Percentiles rank a stretch among this genome's conserved stretches.
Conservation (phyloP, 306 rosid species). For the Vicia villosa region DNA sequence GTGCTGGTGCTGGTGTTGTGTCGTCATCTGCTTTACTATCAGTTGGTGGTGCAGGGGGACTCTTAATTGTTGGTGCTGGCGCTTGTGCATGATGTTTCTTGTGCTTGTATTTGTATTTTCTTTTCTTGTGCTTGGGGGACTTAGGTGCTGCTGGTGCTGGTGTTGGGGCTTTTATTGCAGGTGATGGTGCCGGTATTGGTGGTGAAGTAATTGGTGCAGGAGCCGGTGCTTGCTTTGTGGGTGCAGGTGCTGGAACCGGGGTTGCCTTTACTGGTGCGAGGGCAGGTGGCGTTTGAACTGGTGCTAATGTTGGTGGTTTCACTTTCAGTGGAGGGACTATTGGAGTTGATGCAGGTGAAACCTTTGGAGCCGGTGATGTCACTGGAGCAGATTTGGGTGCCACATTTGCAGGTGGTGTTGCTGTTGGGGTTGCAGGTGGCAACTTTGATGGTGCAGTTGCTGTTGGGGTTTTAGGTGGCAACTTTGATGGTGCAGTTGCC, state of each 20-base stretch:
- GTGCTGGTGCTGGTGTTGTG: constrained; percentile 87
- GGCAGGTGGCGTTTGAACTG: constrained; percentile 59
- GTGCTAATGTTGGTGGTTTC: constrained; percentile 71
- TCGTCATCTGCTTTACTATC: constrained; percentile 52
- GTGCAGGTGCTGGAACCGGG: constrained; percentile 61
- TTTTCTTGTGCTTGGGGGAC: constrained; percentile 60
- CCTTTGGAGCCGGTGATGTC: constrained; percentile 60
- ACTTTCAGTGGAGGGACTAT: constrained; percentile 56
- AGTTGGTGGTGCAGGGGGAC: constrained; percentile 95
- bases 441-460: constrained; percentile 18
- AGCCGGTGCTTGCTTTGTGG: constrained; percentile 53
- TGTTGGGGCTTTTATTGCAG: constrained; percentile 39
- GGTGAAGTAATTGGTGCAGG: constrained; percentile 59
- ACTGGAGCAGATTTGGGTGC: constrained; percentile 54
- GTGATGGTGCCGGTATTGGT: constrained; percentile 59
- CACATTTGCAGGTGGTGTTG: constrained; percentile 43
- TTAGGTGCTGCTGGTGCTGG: constrained; percentile 42
- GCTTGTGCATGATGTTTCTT: constrained; percentile 66
- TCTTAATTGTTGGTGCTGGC: constrained; percentile 64
- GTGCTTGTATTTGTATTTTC: constrained; percentile 63
- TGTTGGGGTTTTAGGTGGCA: no score
- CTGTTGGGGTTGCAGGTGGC: constrained; percentile 27
- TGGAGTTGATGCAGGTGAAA: constrained; percentile 58
- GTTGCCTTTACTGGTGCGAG: constrained; percentile 59
- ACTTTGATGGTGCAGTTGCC: no score